Evolutionary conservation across 2,329 filamentous ascomycete genomes (phyloP), one percentile per base, ranked within the genome.

Genomic region (Thielaviopsis populi): DNA sequence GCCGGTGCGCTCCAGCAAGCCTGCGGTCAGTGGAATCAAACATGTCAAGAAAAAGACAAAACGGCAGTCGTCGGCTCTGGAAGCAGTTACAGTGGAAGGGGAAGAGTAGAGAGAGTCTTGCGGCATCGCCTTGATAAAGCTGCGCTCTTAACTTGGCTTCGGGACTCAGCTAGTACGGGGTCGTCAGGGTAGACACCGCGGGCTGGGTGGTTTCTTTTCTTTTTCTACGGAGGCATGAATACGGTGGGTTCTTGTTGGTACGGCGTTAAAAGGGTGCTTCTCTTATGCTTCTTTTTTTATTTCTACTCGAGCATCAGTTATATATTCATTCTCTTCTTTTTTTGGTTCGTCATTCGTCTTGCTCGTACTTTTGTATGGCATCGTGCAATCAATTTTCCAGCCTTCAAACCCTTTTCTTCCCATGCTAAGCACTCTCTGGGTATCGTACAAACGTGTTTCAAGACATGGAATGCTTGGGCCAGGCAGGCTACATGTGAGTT

Each of bases 1-100:
- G 61, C 67, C 59, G 63, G 69, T 67, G 67, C 68, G n/a, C 67
- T 68, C 59, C 1, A n/a, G n/a, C n/a, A 61, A 61, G 42, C 27
- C 59, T 4, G 11, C 22, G 4, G 59, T 27, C 6, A 66, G 61
- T 8, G 64, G 64, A 3, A 66, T 66, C 17, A 66, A 66, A 40
- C 62, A 62, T 22, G 43, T 60, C 33, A 66, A 62, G 58, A 62
- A 59, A n/a, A 66, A 63, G 42, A 30, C 61, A 24, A 65, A 65
- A 54, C 53, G 58, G 58, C 37, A 37, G 17, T 59, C 64, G 37
- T 62, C 61, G 4, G 64, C 43, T 40, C 33, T 54, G 13, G 53
- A 56, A 5, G 24, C 53, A n/a, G 24, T 22, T 22, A 17, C 46
- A 10, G 63, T n/a, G 10, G 48, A 59, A 19, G 61, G 41, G n/a